A percentile compares a stretch with the other conserved stretches of the same genome.
Evolutionary conservation across 2,329 filamentous ascomycete genomes (phyloP).

Genomic region (Fusarium nisikadoi): DNA sequence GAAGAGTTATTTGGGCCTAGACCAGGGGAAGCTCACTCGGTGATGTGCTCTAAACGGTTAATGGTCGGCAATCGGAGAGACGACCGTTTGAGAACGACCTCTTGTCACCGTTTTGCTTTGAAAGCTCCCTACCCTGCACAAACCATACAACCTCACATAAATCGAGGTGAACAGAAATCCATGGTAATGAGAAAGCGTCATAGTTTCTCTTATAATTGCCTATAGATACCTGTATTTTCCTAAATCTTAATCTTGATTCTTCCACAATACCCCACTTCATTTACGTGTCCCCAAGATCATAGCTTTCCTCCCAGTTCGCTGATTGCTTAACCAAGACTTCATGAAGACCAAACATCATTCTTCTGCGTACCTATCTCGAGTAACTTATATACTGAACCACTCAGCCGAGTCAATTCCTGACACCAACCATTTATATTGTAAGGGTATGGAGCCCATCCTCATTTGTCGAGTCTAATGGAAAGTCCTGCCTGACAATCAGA

Average conservation of each 20-base stretch:
- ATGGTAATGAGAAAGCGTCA: neutral
- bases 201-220: neutral
- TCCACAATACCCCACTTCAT: neutral
- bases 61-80: slow-evolving; percentile 28
- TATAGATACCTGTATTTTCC: neutral
- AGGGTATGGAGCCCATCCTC: neutral
- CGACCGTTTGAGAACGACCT: neutral
- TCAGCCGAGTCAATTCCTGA: neutral
- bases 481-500: neutral
- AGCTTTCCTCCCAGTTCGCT: neutral
- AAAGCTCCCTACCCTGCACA: slow-evolving; percentile 6
- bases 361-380: neutral
- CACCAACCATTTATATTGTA: too few relatives aligned
- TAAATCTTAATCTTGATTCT: neutral
- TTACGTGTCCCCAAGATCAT: too few relatives aligned
- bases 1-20: slow-evolving; percentile 26
- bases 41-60: slow-evolving; percentile 23
- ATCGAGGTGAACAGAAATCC: neutral
- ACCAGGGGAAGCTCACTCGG: slow-evolving; percentile 28
- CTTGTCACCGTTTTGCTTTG: neutral
- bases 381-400: neutral
- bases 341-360: too few relatives aligned
- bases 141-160: neutral
- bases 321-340: neutral
- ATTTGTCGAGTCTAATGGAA: neutral